Conservation (phyloP, 1,284 basidiomycete genomes). For the Melanopsichium pennsylvanicum region DNA sequence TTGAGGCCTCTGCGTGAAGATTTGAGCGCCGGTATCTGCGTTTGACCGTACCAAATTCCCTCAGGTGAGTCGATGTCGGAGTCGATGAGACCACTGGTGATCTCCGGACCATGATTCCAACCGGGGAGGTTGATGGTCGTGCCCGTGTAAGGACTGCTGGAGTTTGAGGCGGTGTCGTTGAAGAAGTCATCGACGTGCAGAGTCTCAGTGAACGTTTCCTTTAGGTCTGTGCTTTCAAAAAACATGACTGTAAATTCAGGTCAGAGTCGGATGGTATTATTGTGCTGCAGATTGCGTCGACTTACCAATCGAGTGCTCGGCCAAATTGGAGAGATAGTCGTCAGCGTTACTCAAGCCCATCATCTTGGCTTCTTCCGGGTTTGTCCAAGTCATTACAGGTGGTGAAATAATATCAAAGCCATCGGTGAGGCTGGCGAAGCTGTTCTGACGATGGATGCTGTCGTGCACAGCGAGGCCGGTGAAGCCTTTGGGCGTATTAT, state of each 20-base stretch:
- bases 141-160: conserved; percentile 29
- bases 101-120: conserved; percentile 39
- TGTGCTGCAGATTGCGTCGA: too few species aligned
- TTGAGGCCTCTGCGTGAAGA: conserved; percentile 11
- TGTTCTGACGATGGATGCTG: conserved; percentile 17
- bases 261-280: too few species aligned
- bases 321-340: conserved; percentile 25
- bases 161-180: conserved; percentile 23
- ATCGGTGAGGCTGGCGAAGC: conserved; percentile 33
- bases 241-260: background rate
- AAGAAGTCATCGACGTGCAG: conserved; percentile 48
- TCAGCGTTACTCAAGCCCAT: conserved; percentile 30
- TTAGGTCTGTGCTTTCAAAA: conserved; percentile 31
- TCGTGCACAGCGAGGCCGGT: background rate
- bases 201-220: conserved; percentile 29
- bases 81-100: conserved; percentile 15
- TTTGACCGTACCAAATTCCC: conserved; percentile 36
- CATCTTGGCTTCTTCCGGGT: conserved; percentile 23
- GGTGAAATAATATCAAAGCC: conserved; percentile 44
- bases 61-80: conserved; percentile 41
- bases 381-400: conserved; percentile 15
- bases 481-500: conserved; percentile 31
- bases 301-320: conserved; percentile 36
- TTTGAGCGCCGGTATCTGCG: conserved; percentile 14
- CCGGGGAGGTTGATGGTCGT: conserved; percentile 45